These are phyloP conservation scores for Calophaca sinica DNA, from an alignment of 306 rosid genomes.

Conservation along the genomic window DNA sequence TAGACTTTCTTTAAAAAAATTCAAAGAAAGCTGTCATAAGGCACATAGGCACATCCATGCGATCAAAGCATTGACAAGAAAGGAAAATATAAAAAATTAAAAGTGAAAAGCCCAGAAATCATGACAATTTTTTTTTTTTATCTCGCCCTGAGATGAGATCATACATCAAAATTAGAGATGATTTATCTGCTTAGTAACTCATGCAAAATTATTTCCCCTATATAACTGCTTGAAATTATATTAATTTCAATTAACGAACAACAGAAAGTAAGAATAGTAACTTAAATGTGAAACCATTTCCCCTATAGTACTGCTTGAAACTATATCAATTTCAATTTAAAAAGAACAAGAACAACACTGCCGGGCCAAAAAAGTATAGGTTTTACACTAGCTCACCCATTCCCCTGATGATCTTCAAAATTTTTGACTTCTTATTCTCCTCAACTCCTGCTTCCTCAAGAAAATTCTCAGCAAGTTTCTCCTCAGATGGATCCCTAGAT, in stretches of 20 bases:
- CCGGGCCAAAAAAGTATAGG: background rate
- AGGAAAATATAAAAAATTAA: no score
- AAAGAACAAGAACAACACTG: constrained; percentile 3
- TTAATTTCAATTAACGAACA: background rate
- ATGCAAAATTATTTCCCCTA: background rate
- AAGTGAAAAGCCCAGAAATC: no score
- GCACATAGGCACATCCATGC: no score
- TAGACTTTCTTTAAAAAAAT: no score
- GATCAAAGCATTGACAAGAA: no score
- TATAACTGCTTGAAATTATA: background rate
- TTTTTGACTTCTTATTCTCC: constrained; percentile 59
- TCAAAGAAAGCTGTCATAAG: no score
- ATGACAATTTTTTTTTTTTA: no score
- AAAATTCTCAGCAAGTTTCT: constrained; percentile 71
- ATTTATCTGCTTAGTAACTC: background rate
- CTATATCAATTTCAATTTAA: background rate
- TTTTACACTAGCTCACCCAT: constrained; percentile 69
- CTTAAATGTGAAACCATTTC: background rate
- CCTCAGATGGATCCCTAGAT: constrained; percentile 78
- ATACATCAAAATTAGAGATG: background rate
- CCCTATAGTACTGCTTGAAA: background rate
- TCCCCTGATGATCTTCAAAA: constrained; percentile 69
- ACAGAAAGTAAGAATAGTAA: constrained; percentile 14
- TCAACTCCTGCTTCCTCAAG: constrained; percentile 75
- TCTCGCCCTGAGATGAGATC: background rate